These are phyloP conservation scores for Trifolium subterraneum DNA, from an alignment of 306 rosid genomes.

Conservation along the genomic window DNA sequence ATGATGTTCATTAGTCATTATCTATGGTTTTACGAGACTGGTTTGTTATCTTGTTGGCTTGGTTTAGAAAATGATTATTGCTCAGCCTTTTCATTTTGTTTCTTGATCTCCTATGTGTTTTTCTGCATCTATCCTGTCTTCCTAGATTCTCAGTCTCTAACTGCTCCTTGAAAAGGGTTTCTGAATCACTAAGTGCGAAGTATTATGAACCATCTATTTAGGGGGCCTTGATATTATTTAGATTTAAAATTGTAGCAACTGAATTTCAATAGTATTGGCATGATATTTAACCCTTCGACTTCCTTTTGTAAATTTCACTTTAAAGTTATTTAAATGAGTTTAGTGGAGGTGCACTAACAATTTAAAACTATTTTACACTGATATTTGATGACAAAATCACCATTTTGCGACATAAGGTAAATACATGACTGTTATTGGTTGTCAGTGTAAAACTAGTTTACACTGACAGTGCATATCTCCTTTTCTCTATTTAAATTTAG, in stretches of 20 bases:
- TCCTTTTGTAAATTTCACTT: background rate
- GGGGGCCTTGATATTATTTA: background rate
- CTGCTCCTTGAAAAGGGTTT: conserved; percentile 75
- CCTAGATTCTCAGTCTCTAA: conserved; percentile 22
- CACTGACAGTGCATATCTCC: background rate
- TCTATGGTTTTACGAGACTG: background rate
- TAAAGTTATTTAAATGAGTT: background rate
- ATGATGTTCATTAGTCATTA: background rate
- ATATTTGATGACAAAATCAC: too few relatives aligned
- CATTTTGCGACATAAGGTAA: too few relatives aligned
- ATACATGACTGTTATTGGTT: background rate
- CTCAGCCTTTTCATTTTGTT: conserved; percentile 71
- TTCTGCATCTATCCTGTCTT: conserved; percentile 62
- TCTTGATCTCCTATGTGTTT: conserved; percentile 79
- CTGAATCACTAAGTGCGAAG: conserved; percentile 45
- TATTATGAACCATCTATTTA: conserved; percentile 63
- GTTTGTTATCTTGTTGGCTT: background rate
- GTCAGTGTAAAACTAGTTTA: background rate
- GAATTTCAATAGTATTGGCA: background rate
- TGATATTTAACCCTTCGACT: background rate
- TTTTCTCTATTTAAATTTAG: background rate
- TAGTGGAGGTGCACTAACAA: background rate
- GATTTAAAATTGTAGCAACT: background rate
- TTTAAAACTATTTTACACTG: background rate
- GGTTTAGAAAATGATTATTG: conserved; percentile 26